Base-by-base conservation (phyloP, 768 basidiomycete genomes). In the Trichaptum fuscoviolaceum region DNA sequence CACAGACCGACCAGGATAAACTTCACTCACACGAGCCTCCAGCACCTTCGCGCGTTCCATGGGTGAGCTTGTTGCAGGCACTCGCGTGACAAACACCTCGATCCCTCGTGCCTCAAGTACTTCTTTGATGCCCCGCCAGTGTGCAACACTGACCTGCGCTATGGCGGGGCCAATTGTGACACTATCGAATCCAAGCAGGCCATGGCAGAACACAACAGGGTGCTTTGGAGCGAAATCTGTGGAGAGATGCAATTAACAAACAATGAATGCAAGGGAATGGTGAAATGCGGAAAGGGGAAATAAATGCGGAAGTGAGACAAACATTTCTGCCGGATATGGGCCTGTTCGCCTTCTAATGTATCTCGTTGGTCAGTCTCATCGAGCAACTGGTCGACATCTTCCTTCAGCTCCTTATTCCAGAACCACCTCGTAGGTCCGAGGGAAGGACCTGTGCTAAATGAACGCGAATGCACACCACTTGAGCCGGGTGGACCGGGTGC, bases 41-140 rank as follows among this genome's bases (percentile, higher is more conserved):
- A 99, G 85, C 15, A 96, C 95, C 70, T 88, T 88, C 1, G 97
- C 97, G 64, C 97, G 84, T 70, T 97, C 93, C 63, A 89, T 79
- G 18, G 95, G 92, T 24, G 90, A 90, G 71, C 92, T 92, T 1
- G 94, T 96, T 0, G 95, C 95, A 0, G 97, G 96, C 0, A 99
- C 96, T 17, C 94, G 87, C 0, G 95, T 95, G 72, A 98, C 92
- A 71, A 99, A 84, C 36, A 98, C 92, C 74, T 99, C 91, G 15
- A 85, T 85, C 20, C 94, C 96, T 73, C 91, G 95, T 42, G 90
- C 84, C 72, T 96, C 89, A 7, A 99, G 82, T 20, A 92, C 95
- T 74, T 98, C 93, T 72, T 91, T 90, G 69, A 99, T 96, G 7
- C 97, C 97, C 42, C 96, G 85, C 97, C 97, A 99, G 75, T 99